These are phyloP conservation scores for Trematosphaeria pertusa DNA, from an alignment of 2,329 filamentous ascomycete genomes.

Conservation along the genomic window DNA sequence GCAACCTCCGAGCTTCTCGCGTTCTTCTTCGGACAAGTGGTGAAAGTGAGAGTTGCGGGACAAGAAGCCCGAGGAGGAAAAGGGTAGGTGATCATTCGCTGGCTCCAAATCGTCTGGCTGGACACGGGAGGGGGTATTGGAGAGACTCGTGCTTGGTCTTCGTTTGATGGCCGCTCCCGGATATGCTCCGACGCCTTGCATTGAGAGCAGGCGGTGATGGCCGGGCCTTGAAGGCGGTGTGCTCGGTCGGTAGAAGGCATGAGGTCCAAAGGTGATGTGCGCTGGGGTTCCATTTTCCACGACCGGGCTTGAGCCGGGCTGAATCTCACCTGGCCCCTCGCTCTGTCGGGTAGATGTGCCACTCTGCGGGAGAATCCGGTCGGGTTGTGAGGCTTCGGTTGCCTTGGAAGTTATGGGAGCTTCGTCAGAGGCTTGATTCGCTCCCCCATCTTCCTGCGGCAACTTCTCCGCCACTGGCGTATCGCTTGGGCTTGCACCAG, in stretches of 20 bases:
- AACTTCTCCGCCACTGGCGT: no score
- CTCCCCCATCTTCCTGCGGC: no score
- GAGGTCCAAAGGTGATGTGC: conserved; percentile 40
- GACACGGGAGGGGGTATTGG: conserved; percentile 16
- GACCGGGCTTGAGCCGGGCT: conserved; percentile 8
- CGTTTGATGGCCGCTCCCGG: conserved; percentile 34
- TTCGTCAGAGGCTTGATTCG: no score
- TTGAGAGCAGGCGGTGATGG: conserved; percentile 32
- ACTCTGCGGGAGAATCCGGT: background rate
- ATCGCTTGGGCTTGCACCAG: no score
- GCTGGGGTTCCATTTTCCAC: conserved; percentile 11
- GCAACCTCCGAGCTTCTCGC: conserved; percentile 56
- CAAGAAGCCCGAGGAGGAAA: conserved; percentile 35
- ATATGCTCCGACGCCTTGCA: conserved; percentile 45
- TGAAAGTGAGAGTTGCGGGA: conserved; percentile 58
- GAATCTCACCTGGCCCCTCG: conserved; percentile 18
- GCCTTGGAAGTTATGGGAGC: no score
- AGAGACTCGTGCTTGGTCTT: conserved; percentile 6
- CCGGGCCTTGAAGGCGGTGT: conserved; percentile 10
- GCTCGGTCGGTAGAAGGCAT: conserved; percentile 24
- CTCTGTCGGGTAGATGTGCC: conserved; percentile 17
- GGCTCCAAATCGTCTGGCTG: conserved; percentile 9
- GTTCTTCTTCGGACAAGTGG: conserved; percentile 51
- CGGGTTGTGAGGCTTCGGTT: no score
- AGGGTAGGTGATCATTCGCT: conserved; percentile 16